A percentile compares a stretch with the other conserved stretches of the same genome.
Conservation (phyloP, 345 rosid genomes). For the Euphorbia tirucalli region DNA sequence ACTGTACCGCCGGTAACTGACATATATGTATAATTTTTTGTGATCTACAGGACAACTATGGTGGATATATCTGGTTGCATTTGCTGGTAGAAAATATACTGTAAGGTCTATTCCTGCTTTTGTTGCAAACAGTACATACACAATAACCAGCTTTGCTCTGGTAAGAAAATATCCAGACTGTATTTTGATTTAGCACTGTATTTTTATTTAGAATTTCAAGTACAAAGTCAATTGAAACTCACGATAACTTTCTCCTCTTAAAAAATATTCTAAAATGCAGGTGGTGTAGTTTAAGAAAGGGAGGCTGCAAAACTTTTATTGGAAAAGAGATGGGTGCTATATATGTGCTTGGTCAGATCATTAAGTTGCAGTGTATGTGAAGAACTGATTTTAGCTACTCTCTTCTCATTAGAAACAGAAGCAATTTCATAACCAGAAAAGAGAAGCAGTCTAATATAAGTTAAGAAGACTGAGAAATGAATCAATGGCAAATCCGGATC, state of each 20-base stretch:
- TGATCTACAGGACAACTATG: constrained; percentile 40
- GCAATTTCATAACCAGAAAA: background rate
- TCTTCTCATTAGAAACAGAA: background rate
- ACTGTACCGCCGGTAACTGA: background rate
- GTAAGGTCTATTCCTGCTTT: constrained; percentile 76
- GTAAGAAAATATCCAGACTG: constrained; percentile 38
- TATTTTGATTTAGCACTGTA: too few species aligned
- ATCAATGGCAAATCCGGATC: constrained; percentile 77
- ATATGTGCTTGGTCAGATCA: background rate
- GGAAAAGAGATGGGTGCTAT: too few species aligned
- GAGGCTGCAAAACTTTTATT: too few species aligned
- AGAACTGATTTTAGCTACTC: background rate
- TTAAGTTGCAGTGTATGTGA: background rate
- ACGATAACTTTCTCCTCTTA: too few species aligned
- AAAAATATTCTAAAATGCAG: too few species aligned
- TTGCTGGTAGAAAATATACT: constrained; percentile 87
- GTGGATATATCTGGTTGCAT: constrained; percentile 91
- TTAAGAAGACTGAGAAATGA: background rate
- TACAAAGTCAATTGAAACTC: too few species aligned
- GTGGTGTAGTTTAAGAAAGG: too few species aligned
- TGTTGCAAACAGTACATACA: constrained; percentile 60
- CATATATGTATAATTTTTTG: background rate
- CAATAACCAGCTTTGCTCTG: constrained; percentile 78
- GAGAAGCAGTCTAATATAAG: background rate
- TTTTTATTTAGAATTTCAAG: background rate